Conservation (phyloP, 1,284 basidiomycete genomes). For the Cutaneotrichosporon arboriforme region DNA sequence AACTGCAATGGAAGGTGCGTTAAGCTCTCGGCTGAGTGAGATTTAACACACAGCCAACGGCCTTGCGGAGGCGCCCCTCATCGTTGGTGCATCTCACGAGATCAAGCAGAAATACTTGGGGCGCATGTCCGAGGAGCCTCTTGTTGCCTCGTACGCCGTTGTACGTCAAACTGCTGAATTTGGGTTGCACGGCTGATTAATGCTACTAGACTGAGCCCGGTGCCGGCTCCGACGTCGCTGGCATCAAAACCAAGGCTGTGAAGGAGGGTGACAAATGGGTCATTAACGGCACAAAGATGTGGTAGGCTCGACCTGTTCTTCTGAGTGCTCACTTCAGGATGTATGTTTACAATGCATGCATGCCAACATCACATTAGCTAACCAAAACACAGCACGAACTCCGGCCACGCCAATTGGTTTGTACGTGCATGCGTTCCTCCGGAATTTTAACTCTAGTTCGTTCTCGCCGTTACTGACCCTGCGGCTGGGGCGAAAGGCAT, state of each 20-base stretch:
- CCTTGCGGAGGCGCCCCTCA: slow-evolving; percentile 53
- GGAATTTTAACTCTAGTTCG: slow-evolving; percentile 40
- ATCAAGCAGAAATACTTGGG: slow-evolving; percentile 55
- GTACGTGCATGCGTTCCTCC: slow-evolving; percentile 23
- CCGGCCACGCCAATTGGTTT: slow-evolving; percentile 52
- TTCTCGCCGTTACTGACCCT: slow-evolving; percentile 54
- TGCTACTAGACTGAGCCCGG: slow-evolving; percentile 50
- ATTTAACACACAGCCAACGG: slow-evolving; percentile 49
- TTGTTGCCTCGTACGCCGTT: slow-evolving; percentile 55
- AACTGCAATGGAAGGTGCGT: slow-evolving; percentile 49
- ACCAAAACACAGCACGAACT: slow-evolving; percentile 48
- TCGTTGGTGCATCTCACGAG: slow-evolving; percentile 52
- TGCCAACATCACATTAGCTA: too few species aligned
- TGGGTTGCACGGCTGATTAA: not conserved
- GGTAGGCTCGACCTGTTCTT: slow-evolving; percentile 29
- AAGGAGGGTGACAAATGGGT: slow-evolving; percentile 54
- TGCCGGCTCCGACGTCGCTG: slow-evolving; percentile 55
- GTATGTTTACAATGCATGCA: too few species aligned
- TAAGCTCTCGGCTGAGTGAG: not conserved
- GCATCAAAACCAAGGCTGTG: slow-evolving; percentile 50
- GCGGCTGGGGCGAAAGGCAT: slow-evolving; percentile 50
- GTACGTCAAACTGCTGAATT: slow-evolving; percentile 9
- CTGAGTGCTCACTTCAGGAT: slow-evolving; percentile 26
- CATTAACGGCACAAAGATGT: slow-evolving; percentile 55
- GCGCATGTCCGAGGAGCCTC: slow-evolving; percentile 55